Percentiles rank a stretch among this genome's conserved stretches.
phyloP scores from a whole-genome alignment of 345 rosid species.

The Hibiscus mutabilis region DNA sequence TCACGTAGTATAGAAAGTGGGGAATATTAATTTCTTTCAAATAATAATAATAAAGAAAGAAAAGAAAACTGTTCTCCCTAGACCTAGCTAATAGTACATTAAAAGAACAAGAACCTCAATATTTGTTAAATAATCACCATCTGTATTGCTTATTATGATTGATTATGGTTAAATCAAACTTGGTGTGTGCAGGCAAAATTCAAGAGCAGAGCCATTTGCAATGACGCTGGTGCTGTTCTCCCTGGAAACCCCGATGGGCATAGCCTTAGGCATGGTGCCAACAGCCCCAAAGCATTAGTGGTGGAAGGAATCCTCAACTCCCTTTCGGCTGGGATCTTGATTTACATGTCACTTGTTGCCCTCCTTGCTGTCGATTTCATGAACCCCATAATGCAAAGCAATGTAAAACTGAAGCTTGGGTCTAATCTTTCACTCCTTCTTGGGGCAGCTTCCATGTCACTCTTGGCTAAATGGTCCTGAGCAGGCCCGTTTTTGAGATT shows the following conservation, averaged over 20 bases:
- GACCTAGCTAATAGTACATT: not conserved
- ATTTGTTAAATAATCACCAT: not conserved
- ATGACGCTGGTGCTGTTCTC: slow-evolving; percentile 51
- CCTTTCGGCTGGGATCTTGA: slow-evolving; percentile 58
- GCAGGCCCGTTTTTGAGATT: too few species aligned
- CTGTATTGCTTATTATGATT: too few species aligned
- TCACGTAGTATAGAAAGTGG: too few species aligned
- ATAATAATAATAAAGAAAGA: too few species aligned
- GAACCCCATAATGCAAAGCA: slow-evolving; percentile 39
- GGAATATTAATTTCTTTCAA: too few species aligned
- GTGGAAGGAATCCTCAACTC: slow-evolving; percentile 50
- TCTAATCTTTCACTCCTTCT: slow-evolving; percentile 4
- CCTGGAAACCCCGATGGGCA: slow-evolving; percentile 50
- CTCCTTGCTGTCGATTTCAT: slow-evolving; percentile 59
- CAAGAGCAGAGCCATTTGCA: not conserved
- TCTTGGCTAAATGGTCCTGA: slow-evolving; percentile 8
- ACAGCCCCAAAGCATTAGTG: slow-evolving; percentile 17
- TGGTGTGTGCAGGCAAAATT: slow-evolving; percentile 21
- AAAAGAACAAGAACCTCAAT: not conserved
- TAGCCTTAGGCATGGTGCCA: slow-evolving; percentile 31
- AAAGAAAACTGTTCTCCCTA: not conserved
- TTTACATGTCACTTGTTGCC: slow-evolving; percentile 69
- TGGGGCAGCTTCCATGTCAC: not conserved
- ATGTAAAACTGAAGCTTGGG: not conserved
- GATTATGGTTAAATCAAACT: too few species aligned